A percentile compares a stretch with the other conserved stretches of the same genome.
Conservation (phyloP, 1,284 basidiomycete genomes). For the Leccinum colubrinum region DNA sequence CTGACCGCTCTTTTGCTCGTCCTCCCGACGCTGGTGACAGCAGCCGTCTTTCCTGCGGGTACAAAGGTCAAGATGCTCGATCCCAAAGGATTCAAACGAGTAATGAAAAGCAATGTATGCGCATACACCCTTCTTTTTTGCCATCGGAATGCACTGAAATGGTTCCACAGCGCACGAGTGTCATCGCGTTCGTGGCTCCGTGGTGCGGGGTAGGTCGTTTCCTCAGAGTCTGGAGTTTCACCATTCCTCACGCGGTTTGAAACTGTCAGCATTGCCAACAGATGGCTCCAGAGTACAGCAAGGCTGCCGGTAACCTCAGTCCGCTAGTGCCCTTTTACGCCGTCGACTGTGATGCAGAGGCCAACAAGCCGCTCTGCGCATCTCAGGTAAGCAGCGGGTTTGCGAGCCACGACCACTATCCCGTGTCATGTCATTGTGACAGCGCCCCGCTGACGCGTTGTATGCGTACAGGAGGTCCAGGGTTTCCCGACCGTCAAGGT, state of each 20-base stretch:
- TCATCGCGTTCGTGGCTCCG: conserved; percentile 89
- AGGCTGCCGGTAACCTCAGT: conserved; percentile 76
- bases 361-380: conserved; percentile 80
- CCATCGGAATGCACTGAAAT: not conserved
- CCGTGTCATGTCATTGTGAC: no score
- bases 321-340: conserved; percentile 89
- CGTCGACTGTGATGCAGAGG: conserved; percentile 86
- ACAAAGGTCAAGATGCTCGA: conserved; percentile 77
- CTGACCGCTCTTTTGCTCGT: conserved; percentile 26
- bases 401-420: not conserved
- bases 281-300: conserved; percentile 83
- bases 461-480: conserved; percentile 59
- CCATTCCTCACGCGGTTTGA: not conserved
- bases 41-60: conserved; percentile 71
- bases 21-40: conserved; percentile 56
- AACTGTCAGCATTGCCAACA: conserved; percentile 74
- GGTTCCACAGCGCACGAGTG: conserved; percentile 49
- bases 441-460: not conserved
- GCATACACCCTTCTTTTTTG: not conserved
- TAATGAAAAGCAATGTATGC: conserved; percentile 76
- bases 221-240: not conserved
- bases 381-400: conserved; percentile 54
- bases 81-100: conserved; percentile 68
- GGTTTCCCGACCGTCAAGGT: conserved; percentile 94
- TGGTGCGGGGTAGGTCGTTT: conserved; percentile 76